Conservation (phyloP, 192 early-diverging fungal species). For the Mortierella antarctica region DNA sequence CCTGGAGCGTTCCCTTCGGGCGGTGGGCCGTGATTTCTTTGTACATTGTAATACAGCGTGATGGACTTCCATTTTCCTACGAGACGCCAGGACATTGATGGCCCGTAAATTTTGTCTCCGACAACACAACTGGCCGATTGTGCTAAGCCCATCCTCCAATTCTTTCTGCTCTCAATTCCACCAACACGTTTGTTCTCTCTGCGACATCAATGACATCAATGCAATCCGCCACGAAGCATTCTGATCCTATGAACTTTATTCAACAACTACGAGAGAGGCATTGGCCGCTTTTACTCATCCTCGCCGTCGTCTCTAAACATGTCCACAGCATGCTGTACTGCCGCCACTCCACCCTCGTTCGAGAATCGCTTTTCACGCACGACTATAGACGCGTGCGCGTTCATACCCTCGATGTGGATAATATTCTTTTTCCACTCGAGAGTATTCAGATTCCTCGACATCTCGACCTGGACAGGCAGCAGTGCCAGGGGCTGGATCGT, state of each 20-base stretch:
- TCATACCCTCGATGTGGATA: constrained; percentile 57
- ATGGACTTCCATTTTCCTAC: too few species aligned
- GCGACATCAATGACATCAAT: not conserved
- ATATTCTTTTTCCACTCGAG: constrained; percentile 59
- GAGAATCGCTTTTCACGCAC: constrained; percentile 55
- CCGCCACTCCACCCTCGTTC: constrained; percentile 47
- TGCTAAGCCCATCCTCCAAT: too few species aligned
- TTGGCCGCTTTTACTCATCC: constrained; percentile 14
- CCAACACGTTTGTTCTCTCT: not conserved
- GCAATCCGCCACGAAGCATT: not conserved
- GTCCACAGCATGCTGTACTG: constrained; percentile 65
- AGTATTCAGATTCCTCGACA: constrained; percentile 51
- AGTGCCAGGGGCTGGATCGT: constrained; percentile 29
- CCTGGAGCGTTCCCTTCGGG: constrained; percentile 6
- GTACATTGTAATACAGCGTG: too few species aligned
- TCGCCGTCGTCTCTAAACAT: constrained; percentile 50
- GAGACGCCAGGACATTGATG: too few species aligned
- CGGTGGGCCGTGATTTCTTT: too few species aligned
- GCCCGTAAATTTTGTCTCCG: too few species aligned
- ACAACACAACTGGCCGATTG: too few species aligned
- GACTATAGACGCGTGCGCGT: constrained; percentile 65
- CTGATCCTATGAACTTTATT: too few species aligned
- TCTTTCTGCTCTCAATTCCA: not conserved
- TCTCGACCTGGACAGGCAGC: constrained; percentile 35
- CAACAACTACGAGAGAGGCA: too few species aligned